Percentiles rank a stretch among this genome's conserved stretches.
Conservation (phyloP, 495 filamentous ascomycete species). For the Annulohypoxylon stygium region DNA sequence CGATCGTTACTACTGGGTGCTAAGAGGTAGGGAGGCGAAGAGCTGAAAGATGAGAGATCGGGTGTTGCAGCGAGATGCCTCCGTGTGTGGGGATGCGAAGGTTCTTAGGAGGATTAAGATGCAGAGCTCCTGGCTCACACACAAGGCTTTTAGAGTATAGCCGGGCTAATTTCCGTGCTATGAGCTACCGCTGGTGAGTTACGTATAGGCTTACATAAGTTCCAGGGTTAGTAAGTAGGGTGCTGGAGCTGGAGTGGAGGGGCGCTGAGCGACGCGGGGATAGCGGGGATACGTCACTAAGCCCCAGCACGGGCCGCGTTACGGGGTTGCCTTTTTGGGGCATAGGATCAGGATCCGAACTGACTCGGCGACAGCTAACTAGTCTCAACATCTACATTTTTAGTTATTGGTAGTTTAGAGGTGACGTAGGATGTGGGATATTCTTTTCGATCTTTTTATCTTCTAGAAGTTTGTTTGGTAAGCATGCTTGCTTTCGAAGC, state of each 20-base stretch:
- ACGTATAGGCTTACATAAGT: background rate
- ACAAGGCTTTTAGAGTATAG: too few species aligned
- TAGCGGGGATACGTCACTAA: slow-evolving; percentile 21
- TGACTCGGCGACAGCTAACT: background rate
- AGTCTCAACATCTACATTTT: background rate
- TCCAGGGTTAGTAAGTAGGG: too few species aligned
- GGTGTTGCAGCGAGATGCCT: too few species aligned
- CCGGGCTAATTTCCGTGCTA: too few species aligned
- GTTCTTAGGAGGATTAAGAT: too few species aligned
- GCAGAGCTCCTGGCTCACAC: too few species aligned
- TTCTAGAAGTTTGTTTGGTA: background rate
- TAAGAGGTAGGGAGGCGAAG: too few species aligned
- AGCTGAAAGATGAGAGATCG: too few species aligned
- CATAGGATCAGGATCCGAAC: background rate
- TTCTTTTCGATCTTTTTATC: background rate
- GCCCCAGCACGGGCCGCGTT: background rate
- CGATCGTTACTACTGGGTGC: background rate
- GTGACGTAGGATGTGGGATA: background rate
- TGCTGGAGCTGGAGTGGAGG: background rate
- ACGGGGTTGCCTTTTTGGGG: slow-evolving; percentile 1
- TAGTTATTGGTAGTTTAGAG: background rate
- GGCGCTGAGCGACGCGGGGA: slow-evolving; percentile 7
- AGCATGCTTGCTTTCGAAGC: background rate
- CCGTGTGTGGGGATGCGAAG: too few species aligned
- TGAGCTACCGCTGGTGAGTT: background rate